Percentiles rank a stretch among this genome's conserved stretches.
These are phyloP conservation scores for Xylaria arbuscula DNA, from an alignment of 2,329 filamentous ascomycete species.

Conservation along the genomic window DNA sequence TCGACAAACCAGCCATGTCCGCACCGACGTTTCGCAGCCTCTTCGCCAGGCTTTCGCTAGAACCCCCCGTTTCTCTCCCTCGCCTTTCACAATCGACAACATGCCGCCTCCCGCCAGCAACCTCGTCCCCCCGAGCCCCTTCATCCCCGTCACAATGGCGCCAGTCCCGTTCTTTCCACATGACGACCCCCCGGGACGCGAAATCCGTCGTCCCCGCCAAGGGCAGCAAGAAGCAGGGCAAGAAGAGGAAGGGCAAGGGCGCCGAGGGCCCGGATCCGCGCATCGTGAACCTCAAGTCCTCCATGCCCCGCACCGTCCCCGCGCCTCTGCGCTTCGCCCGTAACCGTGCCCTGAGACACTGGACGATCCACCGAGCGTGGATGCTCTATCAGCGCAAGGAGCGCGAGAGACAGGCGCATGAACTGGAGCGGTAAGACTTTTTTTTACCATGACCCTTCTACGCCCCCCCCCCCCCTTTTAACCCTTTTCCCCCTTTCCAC, in stretches of 20 bases:
- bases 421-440: slow-evolving; percentile 72
- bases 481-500: no score
- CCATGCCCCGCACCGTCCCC: slow-evolving; percentile 64
- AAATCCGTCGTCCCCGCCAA: slow-evolving; percentile 34
- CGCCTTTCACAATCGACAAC: slow-evolving; percentile 4
- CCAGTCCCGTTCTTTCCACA: slow-evolving; percentile 41
- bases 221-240: slow-evolving; percentile 33
- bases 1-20: slow-evolving; percentile 37
- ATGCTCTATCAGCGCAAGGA: slow-evolving; percentile 79
- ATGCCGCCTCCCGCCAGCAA: slow-evolving; percentile 13
- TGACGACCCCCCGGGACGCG: slow-evolving; percentile 26
- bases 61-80: slow-evolving; percentile 3
- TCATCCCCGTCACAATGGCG: slow-evolving; percentile 18
- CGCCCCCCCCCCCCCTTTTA: no score
- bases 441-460: no score
- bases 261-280: slow-evolving; percentile 55
- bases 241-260: slow-evolving; percentile 40
- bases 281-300: slow-evolving; percentile 58
- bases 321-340: slow-evolving; percentile 88
- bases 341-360: slow-evolving; percentile 89
- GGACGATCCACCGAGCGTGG: slow-evolving; percentile 99
- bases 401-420: slow-evolving; percentile 71
- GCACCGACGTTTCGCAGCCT: slow-evolving; percentile 41
- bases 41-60: slow-evolving; percentile 42
- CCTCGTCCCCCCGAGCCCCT: slow-evolving; percentile 6